phyloP scores from a whole-genome alignment of 2,329 filamentous ascomycete genomes.

The Bipolaris gigantea region DNA sequence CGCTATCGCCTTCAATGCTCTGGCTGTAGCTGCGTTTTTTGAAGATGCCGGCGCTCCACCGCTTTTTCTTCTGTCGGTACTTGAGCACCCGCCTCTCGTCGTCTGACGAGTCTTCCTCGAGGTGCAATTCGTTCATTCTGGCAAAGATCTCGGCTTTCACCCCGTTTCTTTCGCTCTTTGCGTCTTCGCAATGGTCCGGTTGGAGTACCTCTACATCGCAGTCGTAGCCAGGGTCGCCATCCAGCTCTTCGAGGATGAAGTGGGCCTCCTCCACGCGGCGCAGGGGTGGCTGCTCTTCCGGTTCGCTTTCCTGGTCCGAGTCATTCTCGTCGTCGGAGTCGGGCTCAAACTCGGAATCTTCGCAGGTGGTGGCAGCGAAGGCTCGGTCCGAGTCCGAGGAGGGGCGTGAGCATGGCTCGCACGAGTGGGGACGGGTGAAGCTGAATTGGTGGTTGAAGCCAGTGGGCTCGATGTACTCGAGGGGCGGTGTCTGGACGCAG shows the following conservation, averaged over 20 bases:
- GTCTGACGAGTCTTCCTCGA: constrained; percentile 38
- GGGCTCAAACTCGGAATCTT: constrained; percentile 33
- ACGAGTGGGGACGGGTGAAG: constrained; percentile 42
- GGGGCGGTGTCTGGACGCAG: constrained; percentile 40
- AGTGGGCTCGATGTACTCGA: constrained; percentile 44
- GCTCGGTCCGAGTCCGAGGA: constrained; percentile 44
- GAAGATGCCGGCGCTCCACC: constrained; percentile 48
- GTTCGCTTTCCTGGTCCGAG: constrained; percentile 34
- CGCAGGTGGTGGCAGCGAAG: constrained; percentile 35
- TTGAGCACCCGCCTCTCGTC: constrained; percentile 34
- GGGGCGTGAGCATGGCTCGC: constrained; percentile 41
- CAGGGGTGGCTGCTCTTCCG: constrained; percentile 28
- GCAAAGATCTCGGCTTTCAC: constrained; percentile 38
- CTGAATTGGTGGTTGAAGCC: constrained; percentile 41
- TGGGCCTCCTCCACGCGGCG: constrained; percentile 35
- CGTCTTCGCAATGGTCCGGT: constrained; percentile 51
- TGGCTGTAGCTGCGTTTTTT: constrained; percentile 54
- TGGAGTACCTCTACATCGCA: constrained; percentile 49
- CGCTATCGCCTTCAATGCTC: constrained; percentile 50
- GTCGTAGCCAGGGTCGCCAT: constrained; percentile 44
- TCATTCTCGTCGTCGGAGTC: constrained; percentile 25
- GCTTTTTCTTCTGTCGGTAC: constrained; percentile 45
- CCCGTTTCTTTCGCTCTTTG: constrained; percentile 39
- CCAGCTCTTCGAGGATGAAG: constrained; percentile 50
- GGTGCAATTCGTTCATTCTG: constrained; percentile 41